Base-by-base conservation (phyloP, 345 rosid genomes). In the Brassica rapa region DNA sequence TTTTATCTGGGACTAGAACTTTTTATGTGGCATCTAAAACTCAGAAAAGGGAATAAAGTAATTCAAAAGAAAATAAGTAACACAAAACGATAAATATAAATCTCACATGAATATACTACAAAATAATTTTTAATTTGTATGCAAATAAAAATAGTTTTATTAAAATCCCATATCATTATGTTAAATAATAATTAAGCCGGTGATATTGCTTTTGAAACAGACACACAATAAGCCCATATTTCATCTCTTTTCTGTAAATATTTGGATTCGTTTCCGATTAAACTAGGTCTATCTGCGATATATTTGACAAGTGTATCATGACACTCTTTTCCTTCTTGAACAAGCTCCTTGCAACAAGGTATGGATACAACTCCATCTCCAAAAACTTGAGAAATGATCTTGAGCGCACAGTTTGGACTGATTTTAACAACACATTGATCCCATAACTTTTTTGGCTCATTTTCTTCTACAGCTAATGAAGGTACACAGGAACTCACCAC, bases 231-330 rank as follows among this genome's bases (percentile, higher is more conserved):
- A 25, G 3, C 4, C 68, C 76, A 72, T 6, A 61, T 41, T 4
- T 61, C 68, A 62, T 72, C 68, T 15, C 57, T 53, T 15, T 53
- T 53, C 59, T 53, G 9, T 15, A 53, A 53, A 16, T 53, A 53
- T 53, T 53, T 16, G 9, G 23, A 53, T 53, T 15, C 59, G 1
- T 53, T 53, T 53, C 4, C 23, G 8, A 53, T 53, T 53, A 53
- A 16, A 53, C 59, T 53, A 53, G 23, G 21, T 53, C 23, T 53
- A 15, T 53, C 57, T 0, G 21, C 57, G 5, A 51, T 51, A 51
- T 51, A 51, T 53, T 53, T 53, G 2, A 53, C 5, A 53, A 53
- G 59, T 7, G 6, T 49, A 2, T 49, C 56, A 1, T 49, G 19
- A 49, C 56, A 49, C 8, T 49, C 19, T n/a, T 49, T 53, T 2